Evolutionary conservation across 2,329 filamentous ascomycete genomes (phyloP), one percentile per base, ranked within the genome.

Genomic region (Atkinsonella texensis): DNA sequence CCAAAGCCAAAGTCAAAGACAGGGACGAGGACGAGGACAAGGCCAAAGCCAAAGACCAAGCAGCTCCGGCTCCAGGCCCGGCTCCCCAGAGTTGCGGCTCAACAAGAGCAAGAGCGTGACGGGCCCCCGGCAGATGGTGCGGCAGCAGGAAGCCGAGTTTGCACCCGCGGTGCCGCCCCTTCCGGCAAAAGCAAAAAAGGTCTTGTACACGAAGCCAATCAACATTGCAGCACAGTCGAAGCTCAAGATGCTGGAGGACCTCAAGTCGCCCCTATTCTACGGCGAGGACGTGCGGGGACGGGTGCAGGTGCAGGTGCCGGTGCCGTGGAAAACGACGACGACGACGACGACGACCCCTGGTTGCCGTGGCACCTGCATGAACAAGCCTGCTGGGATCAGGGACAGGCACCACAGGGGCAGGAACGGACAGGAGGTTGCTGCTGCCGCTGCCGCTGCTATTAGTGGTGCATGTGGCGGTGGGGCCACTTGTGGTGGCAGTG

Each of bases 71-170:
- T 28, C 28, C 28, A 28, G 45, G 6, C 12, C 42, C 8, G 42
- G 42, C 18, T 43, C 50, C 31, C 54, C 43, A 32, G 52, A 51
- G 43, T 42, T 23, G 40, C 56, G 57, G 23, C 54, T 57, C 50
- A 23, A 23, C 20, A 23, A 3, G 20, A 4, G 20, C 20, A 57
- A 53, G 53, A 60, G 56, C 49, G 41, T 58, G 46, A 48, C 54
- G 50, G 53, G 48, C 28, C 33, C 47, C 28, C 44, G 52, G 32
- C 49, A 51, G 28, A 44, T 15, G 12, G 18, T 38, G 35, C 28
- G 17, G 35, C 20, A 28, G 17, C 33, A 43, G 33, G 41, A 42
- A 23, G 8, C 33, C 3, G 43, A 13, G 44, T n/a, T 31, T 6
- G 13, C 35, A 12, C 28, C 35, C 10, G 20, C 42, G 18, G 33